These are phyloP conservation scores for Trichoderma koningii DNA, from an alignment of 2,329 filamentous ascomycete species.

Conservation along the genomic window DNA sequence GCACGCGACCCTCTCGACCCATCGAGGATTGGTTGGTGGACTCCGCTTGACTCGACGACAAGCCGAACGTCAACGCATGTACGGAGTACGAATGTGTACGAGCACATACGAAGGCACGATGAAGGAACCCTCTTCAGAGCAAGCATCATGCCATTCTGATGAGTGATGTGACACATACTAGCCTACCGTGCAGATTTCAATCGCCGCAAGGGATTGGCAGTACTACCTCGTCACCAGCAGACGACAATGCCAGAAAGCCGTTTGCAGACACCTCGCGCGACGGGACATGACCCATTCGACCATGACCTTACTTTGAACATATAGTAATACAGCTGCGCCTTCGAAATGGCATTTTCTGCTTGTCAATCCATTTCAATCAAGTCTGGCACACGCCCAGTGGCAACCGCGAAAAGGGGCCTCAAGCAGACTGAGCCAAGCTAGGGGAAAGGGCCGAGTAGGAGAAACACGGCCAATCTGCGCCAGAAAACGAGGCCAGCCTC, in stretches of 20 bases:
- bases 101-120: too few relatives aligned
- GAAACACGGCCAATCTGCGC: slow-evolving; percentile 25
- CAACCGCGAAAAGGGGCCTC: slow-evolving; percentile 16
- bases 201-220: too few relatives aligned
- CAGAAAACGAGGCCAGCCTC: slow-evolving; percentile 14
- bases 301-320: neutral
- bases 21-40: neutral
- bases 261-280: neutral
- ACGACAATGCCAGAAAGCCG: neutral
- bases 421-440: slow-evolving; percentile 10
- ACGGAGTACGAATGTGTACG: too few relatives aligned
- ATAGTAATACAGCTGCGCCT: neutral
- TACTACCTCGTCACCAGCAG: neutral
- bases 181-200: too few relatives aligned
- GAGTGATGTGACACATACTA: slow-evolving; percentile 1
- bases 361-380: slow-evolving; percentile 1
- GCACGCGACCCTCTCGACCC: slow-evolving; percentile 23
- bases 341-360: neutral
- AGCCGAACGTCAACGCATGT: neutral
- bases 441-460: slow-evolving; percentile 26
- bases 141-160: slow-evolving; percentile 12
- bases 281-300: neutral
- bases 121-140: neutral
- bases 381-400: slow-evolving; percentile 12
- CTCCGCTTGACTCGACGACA: slow-evolving; percentile 15